phyloP scores from a whole-genome alignment of 176 grass and related monocot genomes.

The Triticum timopheevii region DNA sequence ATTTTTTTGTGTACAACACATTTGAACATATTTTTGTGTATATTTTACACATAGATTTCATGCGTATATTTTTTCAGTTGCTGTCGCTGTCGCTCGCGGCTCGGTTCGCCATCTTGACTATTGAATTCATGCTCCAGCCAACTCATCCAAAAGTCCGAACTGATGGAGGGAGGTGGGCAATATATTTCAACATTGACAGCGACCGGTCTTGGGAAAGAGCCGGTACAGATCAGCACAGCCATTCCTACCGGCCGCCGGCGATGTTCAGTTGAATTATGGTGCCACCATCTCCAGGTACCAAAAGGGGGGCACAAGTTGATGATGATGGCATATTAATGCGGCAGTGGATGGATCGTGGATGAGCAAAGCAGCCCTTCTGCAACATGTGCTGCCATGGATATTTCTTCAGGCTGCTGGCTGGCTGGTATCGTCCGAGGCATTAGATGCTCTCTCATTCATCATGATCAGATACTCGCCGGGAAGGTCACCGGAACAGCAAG shows the following conservation, averaged over 20 bases:
- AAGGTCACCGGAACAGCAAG: slow-evolving; percentile 11
- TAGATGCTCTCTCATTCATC: slow-evolving; percentile 29
- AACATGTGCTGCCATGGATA: slow-evolving; percentile 33
- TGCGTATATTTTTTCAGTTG: too few relatives aligned
- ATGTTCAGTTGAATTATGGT: slow-evolving; percentile 5
- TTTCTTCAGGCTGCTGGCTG: not conserved
- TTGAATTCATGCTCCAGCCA: too few relatives aligned
- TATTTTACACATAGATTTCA: too few relatives aligned
- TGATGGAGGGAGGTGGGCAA: too few relatives aligned
- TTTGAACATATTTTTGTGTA: too few relatives aligned
- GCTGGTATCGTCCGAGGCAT: not conserved
- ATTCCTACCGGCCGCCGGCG: not conserved
- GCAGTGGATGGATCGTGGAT: not conserved
- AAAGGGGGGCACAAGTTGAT: not conserved
- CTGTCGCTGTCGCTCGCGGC: slow-evolving; percentile 12
- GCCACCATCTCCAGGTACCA: slow-evolving; percentile 8
- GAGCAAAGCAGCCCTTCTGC: slow-evolving; percentile 48
- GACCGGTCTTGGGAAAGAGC: not conserved
- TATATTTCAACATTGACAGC: too few relatives aligned
- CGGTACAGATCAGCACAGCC: not conserved
- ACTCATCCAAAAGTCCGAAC: too few relatives aligned
- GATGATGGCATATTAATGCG: not conserved
- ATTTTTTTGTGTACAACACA: too few relatives aligned
- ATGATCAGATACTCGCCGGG: slow-evolving; percentile 21
- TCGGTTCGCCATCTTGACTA: slow-evolving; percentile 16